Conservation (phyloP, 2,329 filamentous ascomycete species). For the Pyrenochaeta sp. region DNA sequence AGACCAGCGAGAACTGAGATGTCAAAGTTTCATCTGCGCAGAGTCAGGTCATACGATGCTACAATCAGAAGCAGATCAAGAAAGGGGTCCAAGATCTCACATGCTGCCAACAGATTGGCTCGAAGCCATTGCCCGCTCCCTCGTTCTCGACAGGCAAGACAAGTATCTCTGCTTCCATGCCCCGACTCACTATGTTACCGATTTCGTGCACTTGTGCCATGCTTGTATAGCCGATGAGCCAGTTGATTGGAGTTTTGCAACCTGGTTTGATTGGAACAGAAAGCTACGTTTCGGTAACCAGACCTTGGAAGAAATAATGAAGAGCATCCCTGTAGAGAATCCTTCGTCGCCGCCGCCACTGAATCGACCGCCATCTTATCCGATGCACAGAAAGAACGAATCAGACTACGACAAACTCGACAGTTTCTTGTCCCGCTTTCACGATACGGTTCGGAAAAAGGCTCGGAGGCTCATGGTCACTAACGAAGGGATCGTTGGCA, state of each 20-base stretch:
- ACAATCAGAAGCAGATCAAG: conserved; percentile 13
- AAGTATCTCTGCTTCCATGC: conserved; percentile 40
- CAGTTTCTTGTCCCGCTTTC: conserved; percentile 37
- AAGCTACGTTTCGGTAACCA: conserved; percentile 20
- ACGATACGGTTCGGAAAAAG: conserved; percentile 39
- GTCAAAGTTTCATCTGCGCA: conserved; percentile 33
- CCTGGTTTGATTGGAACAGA: conserved; percentile 36
- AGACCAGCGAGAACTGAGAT: conserved; percentile 34
- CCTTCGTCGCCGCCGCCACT: conserved; percentile 12
- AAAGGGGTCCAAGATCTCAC: conserved; percentile 8
- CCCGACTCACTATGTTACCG: conserved; percentile 29
- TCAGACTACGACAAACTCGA: conserved; percentile 23
- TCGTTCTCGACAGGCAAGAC: conserved; percentile 39
- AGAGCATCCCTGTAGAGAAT: conserved; percentile 5
- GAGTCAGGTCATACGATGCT: conserved; percentile 21
- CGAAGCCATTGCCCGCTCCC: conserved; percentile 30
- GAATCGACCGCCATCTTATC: conserved; percentile 22
- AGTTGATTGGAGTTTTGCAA: conserved; percentile 34
- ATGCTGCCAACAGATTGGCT: conserved; percentile 27
- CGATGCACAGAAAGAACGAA: conserved; percentile 13
- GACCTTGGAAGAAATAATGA: conserved; percentile 25
- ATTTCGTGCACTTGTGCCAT: conserved; percentile 37
- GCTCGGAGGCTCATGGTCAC: conserved; percentile 39
- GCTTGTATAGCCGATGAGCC: conserved; percentile 24
- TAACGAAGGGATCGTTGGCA: conserved; percentile 29